Conservation (phyloP, 2,329 filamentous ascomycete species). For the Leptodontidium sp. region DNA sequence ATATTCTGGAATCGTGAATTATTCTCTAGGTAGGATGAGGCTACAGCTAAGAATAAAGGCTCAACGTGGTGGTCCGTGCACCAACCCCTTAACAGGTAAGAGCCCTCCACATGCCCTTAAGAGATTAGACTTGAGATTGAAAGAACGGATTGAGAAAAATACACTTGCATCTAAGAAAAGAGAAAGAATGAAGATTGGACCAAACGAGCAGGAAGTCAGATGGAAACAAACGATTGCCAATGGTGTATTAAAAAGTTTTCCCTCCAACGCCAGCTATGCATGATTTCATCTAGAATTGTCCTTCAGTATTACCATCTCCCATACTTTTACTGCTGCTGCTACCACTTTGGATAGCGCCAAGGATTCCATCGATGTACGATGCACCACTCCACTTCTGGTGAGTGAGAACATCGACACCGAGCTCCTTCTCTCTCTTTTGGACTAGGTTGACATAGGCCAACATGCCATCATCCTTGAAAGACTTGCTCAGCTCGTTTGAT, state of each 20-base stretch:
- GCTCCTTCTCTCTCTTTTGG: conserved; percentile 87
- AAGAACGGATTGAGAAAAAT: neutral
- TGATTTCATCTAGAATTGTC: conserved; percentile 57
- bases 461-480: conserved; percentile 93
- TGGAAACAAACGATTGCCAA: neutral
- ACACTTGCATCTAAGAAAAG: neutral
- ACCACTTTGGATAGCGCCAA: conserved; percentile 90
- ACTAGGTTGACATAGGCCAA: conserved; percentile 95
- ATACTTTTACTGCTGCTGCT: conserved; percentile 91
- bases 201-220: neutral
- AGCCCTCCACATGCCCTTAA: too few relatives aligned
- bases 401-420: conserved; percentile 52
- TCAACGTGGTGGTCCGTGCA: too few relatives aligned
- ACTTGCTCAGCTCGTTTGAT: conserved; percentile 77
- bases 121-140: neutral
- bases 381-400: conserved; percentile 66
- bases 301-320: conserved; percentile 93
- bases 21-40: too few relatives aligned
- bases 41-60: too few relatives aligned
- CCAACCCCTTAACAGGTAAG: too few relatives aligned
- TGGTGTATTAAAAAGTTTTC: neutral
- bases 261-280: neutral
- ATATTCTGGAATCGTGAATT: too few relatives aligned
- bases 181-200: neutral
- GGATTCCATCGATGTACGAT: conserved; percentile 83